Evolutionary conservation across 345 rosid genomes (phyloP).

Genomic region (Brassica cretica): DNA sequence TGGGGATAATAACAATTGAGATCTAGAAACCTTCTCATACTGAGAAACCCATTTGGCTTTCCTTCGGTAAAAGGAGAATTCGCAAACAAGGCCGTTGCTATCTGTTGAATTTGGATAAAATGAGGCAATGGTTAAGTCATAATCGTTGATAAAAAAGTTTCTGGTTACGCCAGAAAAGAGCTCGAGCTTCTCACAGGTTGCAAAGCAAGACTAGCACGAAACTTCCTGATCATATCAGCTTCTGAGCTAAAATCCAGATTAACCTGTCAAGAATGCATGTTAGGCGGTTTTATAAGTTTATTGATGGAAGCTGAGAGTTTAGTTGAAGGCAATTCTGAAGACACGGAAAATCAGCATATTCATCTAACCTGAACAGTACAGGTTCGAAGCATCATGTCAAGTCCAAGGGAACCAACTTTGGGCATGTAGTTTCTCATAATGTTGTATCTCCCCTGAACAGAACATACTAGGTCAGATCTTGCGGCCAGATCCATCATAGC

Average conservation of each 20-base stretch:
- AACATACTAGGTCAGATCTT: slow-evolving; percentile 36
- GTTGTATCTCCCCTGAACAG: slow-evolving; percentile 88
- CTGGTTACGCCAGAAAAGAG: slow-evolving; percentile 22
- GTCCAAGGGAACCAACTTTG: slow-evolving; percentile 91
- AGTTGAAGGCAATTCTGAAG: not conserved
- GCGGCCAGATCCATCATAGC: slow-evolving; percentile 3
- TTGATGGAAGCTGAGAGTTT: not conserved
- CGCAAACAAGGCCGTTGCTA: slow-evolving; percentile 96
- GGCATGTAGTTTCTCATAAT: slow-evolving; percentile 99
- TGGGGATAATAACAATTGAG: not conserved
- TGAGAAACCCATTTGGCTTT: slow-evolving; percentile 94
- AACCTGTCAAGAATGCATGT: slow-evolving; percentile 51
- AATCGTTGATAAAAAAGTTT: not conserved
- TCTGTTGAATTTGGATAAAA: slow-evolving; percentile 53
- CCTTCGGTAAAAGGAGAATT: slow-evolving; percentile 98
- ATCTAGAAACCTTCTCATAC: slow-evolving; percentile 82
- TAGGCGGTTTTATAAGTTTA: not conserved
- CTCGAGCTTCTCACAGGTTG: slow-evolving; percentile 74
- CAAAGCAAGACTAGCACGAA: slow-evolving; percentile 90
- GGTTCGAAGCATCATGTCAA: slow-evolving; percentile 97
- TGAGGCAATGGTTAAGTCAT: slow-evolving; percentile 36
- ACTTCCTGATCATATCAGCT: slow-evolving; percentile 97
- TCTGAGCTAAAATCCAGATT: slow-evolving; percentile 94
- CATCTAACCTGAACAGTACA: slow-evolving; percentile 94
- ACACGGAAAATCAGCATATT: slow-evolving; percentile 11